phyloP scores from a whole-genome alignment of 1,139 yeast genomes.

The Blastobotrys indianensis region DNA sequence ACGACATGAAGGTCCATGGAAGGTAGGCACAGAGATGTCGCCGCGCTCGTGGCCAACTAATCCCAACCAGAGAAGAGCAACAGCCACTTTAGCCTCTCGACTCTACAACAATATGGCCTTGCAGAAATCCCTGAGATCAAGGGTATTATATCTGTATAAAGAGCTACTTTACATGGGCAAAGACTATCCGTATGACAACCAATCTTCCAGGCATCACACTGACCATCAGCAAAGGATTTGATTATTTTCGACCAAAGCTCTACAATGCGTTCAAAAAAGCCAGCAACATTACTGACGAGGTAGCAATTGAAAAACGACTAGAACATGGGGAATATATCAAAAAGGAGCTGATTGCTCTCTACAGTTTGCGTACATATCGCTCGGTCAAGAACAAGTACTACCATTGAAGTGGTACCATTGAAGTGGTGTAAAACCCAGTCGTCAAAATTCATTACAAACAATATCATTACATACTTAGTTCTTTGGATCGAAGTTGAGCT shows the following conservation, averaged over 20 bases:
- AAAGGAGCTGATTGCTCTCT: slow-evolving; percentile 33
- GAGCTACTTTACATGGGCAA: slow-evolving; percentile 35
- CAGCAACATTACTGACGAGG: slow-evolving; percentile 17
- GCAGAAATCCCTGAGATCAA: slow-evolving; percentile 16
- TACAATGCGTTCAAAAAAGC: slow-evolving; percentile 29
- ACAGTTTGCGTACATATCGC: slow-evolving; percentile 32
- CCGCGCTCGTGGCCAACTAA: slow-evolving; percentile 9
- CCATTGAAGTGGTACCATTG: slow-evolving; percentile 11
- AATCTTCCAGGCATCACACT: not conserved
- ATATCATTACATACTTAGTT: not conserved
- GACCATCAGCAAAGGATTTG: slow-evolving; percentile 26
- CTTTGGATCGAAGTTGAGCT: slow-evolving; percentile 7
- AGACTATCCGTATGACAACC: slow-evolving; percentile 32
- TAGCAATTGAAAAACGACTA: slow-evolving; percentile 27
- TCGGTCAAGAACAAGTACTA: slow-evolving; percentile 33
- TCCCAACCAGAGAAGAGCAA: not conserved
- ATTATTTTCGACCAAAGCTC: slow-evolving; percentile 26
- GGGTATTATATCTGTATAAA: slow-evolving; percentile 33
- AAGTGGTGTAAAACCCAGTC: not conserved
- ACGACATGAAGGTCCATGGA: too few relatives aligned
- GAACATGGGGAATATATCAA: slow-evolving; percentile 36
- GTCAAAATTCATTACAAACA: not conserved
- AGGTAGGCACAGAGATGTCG: too few relatives aligned
- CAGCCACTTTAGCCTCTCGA: too few relatives aligned
- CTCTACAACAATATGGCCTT: not conserved